phyloP scores from a whole-genome alignment of 2,329 filamentous ascomycete genomes.

The Colletotrichum tropicicola region DNA sequence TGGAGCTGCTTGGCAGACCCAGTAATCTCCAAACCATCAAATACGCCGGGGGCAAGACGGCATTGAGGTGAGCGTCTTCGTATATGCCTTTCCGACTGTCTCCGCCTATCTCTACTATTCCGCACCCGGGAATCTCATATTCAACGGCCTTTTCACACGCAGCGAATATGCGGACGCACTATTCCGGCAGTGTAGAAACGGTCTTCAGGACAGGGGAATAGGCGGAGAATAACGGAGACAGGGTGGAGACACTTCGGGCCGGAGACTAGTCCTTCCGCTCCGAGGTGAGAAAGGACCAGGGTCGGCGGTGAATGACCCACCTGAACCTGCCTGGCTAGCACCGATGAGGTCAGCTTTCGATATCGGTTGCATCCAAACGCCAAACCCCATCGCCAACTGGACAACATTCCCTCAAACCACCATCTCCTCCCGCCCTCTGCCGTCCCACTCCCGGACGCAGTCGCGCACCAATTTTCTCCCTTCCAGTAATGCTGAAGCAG shows the following conservation, averaged over 20 bases:
- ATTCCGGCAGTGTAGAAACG: too few species aligned
- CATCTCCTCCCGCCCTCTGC: not conserved
- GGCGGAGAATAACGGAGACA: too few species aligned
- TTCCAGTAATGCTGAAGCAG: not conserved
- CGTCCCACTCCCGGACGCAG: not conserved
- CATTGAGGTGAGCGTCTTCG: not conserved
- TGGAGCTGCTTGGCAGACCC: not conserved
- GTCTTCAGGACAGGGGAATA: too few species aligned
- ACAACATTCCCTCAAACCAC: not conserved
- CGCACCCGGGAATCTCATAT: too few species aligned
- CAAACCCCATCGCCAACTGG: not conserved
- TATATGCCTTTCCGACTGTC: not conserved
- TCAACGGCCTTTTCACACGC: too few species aligned
- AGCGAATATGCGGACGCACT: too few species aligned
- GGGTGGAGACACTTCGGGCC: too few species aligned
- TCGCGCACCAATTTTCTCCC: not conserved
- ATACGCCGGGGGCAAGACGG: not conserved
- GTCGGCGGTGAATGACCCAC: not conserved
- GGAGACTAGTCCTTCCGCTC: not conserved
- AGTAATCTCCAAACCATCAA: not conserved
- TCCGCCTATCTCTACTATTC: not conserved
- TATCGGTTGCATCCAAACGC: not conserved
- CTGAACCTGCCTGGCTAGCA: not conserved
- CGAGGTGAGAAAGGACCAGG: not conserved
- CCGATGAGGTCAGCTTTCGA: conserved; percentile 19